Evolutionary conservation across 140 eudicot genomes (phyloP), one percentile per base, ranked within the genome.

Genomic region (Bidens hawaiensis): DNA sequence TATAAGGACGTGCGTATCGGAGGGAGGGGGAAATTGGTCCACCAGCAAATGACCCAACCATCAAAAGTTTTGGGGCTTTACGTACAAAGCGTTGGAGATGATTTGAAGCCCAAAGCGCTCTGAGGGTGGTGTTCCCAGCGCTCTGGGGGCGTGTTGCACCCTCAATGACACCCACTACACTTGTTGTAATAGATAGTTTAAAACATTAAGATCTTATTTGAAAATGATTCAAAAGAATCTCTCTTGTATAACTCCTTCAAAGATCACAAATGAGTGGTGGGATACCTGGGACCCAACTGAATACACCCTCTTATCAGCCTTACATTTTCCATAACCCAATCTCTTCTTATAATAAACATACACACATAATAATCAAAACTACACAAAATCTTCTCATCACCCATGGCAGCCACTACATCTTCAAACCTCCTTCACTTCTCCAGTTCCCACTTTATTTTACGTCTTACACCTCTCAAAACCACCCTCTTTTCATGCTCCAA

Each of bases 391-490:
- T 15, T 14, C 46, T 34, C 58, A 8, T 31, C 62, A 73, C 22
- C 56, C 63, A 79, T 62, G 68, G 75, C 94, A 24, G 71, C 87
- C 58, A 69, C 90, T 57, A 49, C 86, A 48, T 56, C 94, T 50
- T 58, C 90, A 56, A 71, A 75, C 51, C 89, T 77, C 65, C 79
- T 71, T 4, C 80, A 78, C 75, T 77, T 84, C 81, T 84, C 94
- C 8, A 71, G 78, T 73, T 79, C 80, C 8, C 74, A 70, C 73
- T 75, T 89, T 25, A 57, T 75, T 58, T 84, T 89, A 15, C 79
- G 84, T 24, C 75, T 78, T n/a, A 25, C 87, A 3, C 89, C 89
- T 5, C 74, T 81, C 62, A 89, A 81, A 65, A 76, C 71, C 68
- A 7, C 85, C 26, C 69, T 62, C 18, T 36, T 69, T 31, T 36